These are phyloP conservation scores for Aspergillus conjunctus DNA, from an alignment of 495 filamentous ascomycete genomes.

Conservation along the genomic window DNA sequence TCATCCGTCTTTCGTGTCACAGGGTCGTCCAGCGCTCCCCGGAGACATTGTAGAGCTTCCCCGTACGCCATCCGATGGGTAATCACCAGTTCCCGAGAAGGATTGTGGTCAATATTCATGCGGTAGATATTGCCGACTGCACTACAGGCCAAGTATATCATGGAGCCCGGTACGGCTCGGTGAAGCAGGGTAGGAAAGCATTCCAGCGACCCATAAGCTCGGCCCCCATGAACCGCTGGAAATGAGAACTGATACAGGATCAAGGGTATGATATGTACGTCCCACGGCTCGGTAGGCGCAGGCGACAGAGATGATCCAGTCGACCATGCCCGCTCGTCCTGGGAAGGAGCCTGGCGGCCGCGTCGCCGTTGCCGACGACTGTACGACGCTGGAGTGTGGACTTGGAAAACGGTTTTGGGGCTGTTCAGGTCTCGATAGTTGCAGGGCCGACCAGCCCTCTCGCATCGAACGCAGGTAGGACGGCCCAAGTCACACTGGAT, in stretches of 20 bases:
- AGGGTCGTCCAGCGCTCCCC: neutral
- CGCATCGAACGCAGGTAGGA: conserved; percentile 1
- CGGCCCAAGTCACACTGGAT: neutral
- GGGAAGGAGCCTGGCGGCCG: neutral
- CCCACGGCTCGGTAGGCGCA: neutral
- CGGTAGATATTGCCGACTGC: conserved; percentile 1
- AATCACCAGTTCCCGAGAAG: neutral
- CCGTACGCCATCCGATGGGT: conserved; percentile 1
- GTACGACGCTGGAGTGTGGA: neutral
- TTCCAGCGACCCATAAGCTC: neutral
- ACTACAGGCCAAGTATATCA: neutral
- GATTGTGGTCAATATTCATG: neutral
- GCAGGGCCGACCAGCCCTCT: neutral
- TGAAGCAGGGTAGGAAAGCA: neutral
- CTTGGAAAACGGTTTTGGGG: neutral
- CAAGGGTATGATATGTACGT: neutral
- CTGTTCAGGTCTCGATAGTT: neutral
- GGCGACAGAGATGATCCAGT: neutral
- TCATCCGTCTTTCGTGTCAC: neutral
- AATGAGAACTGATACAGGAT: neutral
- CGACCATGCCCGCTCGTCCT: neutral
- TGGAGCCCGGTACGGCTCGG: neutral
- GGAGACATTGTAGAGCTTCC: neutral
- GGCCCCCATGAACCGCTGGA: neutral
- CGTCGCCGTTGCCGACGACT: neutral